Base-by-base conservation (phyloP, 768 basidiomycete species). In the Dictyophora rubrovolvata region DNA sequence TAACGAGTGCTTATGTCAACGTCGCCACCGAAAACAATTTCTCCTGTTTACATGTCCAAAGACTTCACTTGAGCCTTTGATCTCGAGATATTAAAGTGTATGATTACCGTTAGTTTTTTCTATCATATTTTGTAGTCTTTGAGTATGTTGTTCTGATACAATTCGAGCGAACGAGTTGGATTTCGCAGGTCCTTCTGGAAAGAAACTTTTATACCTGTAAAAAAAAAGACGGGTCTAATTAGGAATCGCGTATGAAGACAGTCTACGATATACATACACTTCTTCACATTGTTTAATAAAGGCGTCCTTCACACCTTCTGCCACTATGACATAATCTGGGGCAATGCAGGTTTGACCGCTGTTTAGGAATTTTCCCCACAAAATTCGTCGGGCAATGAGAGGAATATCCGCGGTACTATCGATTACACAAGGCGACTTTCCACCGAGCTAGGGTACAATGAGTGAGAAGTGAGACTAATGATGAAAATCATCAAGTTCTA, bases 91-190 rank as follows among this genome's bases (percentile, higher is more conserved):
- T 42, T n/a, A 42, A 12, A 42, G 11, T 42, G 11, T 17, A 6
- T n/a, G 46, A 28, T 71, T 75, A 33, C 89, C 91, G 59, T 84
- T 73, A 0, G 87, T 88, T 28, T 68, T 73, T 62, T 87, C 82
- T n/a, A 91, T 65, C 33, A 88, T 64, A 6, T 74, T 70, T 60
- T 83, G 81, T 61, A 91, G 63, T 7, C 89, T 82, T 18, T 69
- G 64, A 56, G 80, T 79, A 54, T 87, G 84, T 23, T 70, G 70
- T 1, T 71, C 64, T 35, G 77, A 77, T 56, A 89, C 68, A 23
- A 91, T 73, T 48, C 79, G 82, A 14, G 74, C 62, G 60, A 76
- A 78, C 12, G 78, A 75, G 3, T 76, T 74, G 0, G 78, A 75
- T 3, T 65, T 66, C n/a, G 82, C 66, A 5, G 57, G 23, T 50